Conservation (phyloP, 2,329 filamentous ascomycete species). For the Neurospora crassa region DNA sequence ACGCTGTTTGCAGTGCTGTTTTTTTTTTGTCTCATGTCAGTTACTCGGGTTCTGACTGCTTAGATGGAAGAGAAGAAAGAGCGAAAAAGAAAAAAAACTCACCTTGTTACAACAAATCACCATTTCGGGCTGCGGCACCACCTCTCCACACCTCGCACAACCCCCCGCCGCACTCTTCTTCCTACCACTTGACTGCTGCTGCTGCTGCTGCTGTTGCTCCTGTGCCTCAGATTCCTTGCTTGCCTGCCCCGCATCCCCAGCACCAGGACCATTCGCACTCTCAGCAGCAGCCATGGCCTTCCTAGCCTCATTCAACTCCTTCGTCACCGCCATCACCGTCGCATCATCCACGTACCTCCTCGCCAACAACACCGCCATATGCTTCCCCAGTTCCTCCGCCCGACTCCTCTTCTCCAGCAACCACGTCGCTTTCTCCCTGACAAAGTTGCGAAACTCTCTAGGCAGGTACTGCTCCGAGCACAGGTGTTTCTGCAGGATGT, state of each 20-base stretch:
- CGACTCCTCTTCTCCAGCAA: slow-evolving; percentile 37
- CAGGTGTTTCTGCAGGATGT: slow-evolving; percentile 40
- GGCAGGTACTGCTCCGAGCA: slow-evolving; percentile 43
- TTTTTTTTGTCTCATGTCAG: neutral
- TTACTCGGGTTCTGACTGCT: neutral
- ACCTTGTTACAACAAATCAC: slow-evolving; percentile 43
- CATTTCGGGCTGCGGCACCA: slow-evolving; percentile 36
- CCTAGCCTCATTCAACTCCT: slow-evolving; percentile 32
- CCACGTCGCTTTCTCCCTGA: slow-evolving; percentile 41
- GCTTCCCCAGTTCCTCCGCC: slow-evolving; percentile 45
- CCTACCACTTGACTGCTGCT: slow-evolving; percentile 21
- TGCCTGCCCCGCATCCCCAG: slow-evolving; percentile 8
- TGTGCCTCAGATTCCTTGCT: slow-evolving; percentile 5
- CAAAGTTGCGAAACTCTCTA: slow-evolving; percentile 41
- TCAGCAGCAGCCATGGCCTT: slow-evolving; percentile 10
- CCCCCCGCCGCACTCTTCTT: slow-evolving; percentile 30
- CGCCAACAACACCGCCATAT: slow-evolving; percentile 40
- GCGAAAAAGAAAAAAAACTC: slow-evolving; percentile 14
- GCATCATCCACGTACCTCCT: slow-evolving; percentile 36
- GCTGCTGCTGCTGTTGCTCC: neutral
- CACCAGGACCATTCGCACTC: neutral
- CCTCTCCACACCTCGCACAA: slow-evolving; percentile 35
- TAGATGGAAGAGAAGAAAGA: slow-evolving; percentile 5
- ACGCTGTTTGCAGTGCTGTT: slow-evolving; percentile 32
- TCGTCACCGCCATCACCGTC: slow-evolving; percentile 32